Evolutionary conservation across 1,139 yeast species (phyloP).

Genomic region (Magnusiomyces suaveolens): DNA sequence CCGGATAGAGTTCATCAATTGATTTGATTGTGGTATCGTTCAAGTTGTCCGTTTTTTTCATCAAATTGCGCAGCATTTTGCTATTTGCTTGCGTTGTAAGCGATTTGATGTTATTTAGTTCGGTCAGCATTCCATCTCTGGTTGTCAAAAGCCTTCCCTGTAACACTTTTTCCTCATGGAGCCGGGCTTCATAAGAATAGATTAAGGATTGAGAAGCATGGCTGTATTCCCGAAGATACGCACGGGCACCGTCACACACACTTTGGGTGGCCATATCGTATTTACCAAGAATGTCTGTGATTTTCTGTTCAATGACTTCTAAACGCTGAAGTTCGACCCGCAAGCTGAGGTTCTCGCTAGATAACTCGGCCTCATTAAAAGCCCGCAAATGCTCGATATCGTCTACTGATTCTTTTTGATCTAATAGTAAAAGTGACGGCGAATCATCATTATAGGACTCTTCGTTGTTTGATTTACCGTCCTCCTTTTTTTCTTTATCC

Average conservation of each 20-base stretch:
- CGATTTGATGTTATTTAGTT: not conserved
- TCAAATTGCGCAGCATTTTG: not conserved
- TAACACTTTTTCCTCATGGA: constrained; percentile 18
- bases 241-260: constrained; percentile 17
- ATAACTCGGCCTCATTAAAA: constrained; percentile 1
- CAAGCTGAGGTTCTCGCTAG: constrained; percentile 19
- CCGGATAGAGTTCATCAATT: not conserved
- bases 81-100: not conserved
- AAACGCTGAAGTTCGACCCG: constrained; percentile 24
- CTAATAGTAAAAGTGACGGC: not conserved
- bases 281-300: constrained; percentile 18
- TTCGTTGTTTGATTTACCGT: too few relatives aligned
- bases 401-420: not conserved
- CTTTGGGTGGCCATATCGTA: constrained; percentile 21
- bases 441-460: too few relatives aligned
- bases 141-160: constrained; percentile 8
- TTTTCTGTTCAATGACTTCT: constrained; percentile 20
- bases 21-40: not conserved
- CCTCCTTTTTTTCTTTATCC: not conserved
- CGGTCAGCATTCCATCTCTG: not conserved
- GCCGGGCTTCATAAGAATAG: constrained; percentile 20
- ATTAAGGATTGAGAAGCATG: constrained; percentile 17
- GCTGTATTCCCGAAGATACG: constrained; percentile 19
- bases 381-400: not conserved
- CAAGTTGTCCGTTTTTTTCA: not conserved